Conservation (phyloP, 768 basidiomycete species). For the Xerocomellus amylosporus region DNA sequence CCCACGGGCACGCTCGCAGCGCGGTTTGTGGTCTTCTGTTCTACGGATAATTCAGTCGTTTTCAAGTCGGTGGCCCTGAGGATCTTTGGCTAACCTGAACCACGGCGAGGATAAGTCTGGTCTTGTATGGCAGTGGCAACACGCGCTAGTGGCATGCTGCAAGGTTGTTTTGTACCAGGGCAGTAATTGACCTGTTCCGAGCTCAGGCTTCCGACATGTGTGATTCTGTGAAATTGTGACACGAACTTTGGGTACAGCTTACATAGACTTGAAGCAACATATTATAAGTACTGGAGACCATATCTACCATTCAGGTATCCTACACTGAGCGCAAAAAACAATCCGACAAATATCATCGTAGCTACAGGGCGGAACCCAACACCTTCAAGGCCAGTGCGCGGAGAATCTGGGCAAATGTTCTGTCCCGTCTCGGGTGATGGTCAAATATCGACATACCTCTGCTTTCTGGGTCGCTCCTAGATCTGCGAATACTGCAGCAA, state of each 20-base stretch:
- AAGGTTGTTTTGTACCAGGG: not conserved
- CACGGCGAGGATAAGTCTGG: not conserved
- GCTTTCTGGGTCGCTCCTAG: conserved; percentile 80
- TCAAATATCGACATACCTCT: conserved; percentile 54
- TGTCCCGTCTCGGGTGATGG: not conserved
- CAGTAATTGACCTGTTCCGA: not conserved
- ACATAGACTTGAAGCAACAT: too few relatives aligned
- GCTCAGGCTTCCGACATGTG: conserved; percentile 1
- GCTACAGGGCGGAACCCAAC: conserved; percentile 56
- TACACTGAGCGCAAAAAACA: conserved; percentile 4
- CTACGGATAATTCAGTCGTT: conserved; percentile 9
- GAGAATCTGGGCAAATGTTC: conserved; percentile 53
- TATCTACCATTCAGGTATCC: conserved; percentile 1
- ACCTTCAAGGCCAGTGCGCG: conserved; percentile 82
- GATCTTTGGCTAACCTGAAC: conserved; percentile 19
- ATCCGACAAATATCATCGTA: not conserved
- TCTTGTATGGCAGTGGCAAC: not conserved
- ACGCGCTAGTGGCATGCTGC: conserved; percentile 11
- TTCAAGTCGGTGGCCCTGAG: conserved; percentile 1
- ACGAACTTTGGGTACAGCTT: not conserved
- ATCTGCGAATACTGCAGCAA: conserved; percentile 81
- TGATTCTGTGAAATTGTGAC: not conserved
- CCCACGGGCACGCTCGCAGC: conserved; percentile 19
- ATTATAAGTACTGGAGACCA: not conserved
- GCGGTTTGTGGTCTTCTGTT: conserved; percentile 7